phyloP scores from a whole-genome alignment of 2,329 filamentous ascomycete genomes.

The Trichoderma sp. region DNA sequence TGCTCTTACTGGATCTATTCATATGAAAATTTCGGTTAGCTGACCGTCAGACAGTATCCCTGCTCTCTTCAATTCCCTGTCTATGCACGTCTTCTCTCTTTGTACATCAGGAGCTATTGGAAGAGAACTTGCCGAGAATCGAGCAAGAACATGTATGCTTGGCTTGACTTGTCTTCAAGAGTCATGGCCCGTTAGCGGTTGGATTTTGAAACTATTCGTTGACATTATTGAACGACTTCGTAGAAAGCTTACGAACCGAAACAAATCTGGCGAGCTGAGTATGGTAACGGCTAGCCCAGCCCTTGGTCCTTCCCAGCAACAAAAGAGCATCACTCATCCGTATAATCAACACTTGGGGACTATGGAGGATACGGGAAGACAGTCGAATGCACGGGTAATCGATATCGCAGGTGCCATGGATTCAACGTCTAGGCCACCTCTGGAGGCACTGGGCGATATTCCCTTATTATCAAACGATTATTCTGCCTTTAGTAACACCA shows the following conservation, averaged over 20 bases:
- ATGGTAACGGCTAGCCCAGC: not conserved
- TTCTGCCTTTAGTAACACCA: not conserved
- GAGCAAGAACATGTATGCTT: not conserved
- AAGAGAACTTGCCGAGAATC: not conserved
- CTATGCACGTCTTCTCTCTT: not conserved
- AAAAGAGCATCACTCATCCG: not conserved
- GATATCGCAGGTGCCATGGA: not conserved
- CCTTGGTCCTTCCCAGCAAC: not conserved
- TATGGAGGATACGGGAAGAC: not conserved
- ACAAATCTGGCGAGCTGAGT: not conserved
- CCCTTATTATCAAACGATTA: not conserved
- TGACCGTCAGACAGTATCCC: not conserved
- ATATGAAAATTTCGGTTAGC: no score
- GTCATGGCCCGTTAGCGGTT: conserved; percentile 2
- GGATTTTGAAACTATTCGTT: not conserved
- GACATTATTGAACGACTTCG: conserved; percentile 2
- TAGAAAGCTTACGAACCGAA: not conserved
- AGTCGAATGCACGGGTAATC: not conserved
- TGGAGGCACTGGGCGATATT: not conserved
- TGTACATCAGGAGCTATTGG: not conserved
- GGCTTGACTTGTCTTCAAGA: not conserved
- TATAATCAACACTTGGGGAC: not conserved
- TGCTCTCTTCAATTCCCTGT: not conserved
- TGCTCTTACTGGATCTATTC: not conserved
- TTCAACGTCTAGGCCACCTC: not conserved